phyloP scores from a whole-genome alignment of 495 filamentous ascomycete genomes.

The Tuber umbilicatum region DNA sequence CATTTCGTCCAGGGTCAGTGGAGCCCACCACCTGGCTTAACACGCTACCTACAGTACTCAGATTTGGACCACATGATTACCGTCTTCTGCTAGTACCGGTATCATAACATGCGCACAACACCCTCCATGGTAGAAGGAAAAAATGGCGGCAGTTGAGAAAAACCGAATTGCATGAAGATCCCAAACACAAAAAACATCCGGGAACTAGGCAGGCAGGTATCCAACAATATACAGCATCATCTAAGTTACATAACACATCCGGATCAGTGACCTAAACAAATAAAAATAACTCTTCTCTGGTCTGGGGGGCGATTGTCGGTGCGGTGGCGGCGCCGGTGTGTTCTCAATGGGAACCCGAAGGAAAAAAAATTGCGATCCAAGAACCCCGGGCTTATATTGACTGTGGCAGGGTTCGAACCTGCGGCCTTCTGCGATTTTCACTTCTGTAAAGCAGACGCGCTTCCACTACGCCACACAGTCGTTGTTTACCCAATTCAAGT shows the following conservation, averaged over 20 bases:
- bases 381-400: not conserved
- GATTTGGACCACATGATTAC: not conserved
- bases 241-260: too few species aligned
- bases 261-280: too few species aligned
- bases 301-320: too few species aligned
- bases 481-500: not conserved
- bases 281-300: too few species aligned
- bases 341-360: too few species aligned
- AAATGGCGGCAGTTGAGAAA: not conserved
- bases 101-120: not conserved
- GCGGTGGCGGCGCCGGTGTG: too few species aligned
- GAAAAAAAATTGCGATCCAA: not conserved
- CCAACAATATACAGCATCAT: too few species aligned
- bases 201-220: not conserved
- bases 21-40: too few species aligned
- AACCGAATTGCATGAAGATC: not conserved
- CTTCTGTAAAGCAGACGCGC: constrained; percentile 35
- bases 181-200: not conserved
- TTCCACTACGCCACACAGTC: constrained; percentile 40
- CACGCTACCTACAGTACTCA: too few species aligned
- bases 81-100: not conserved
- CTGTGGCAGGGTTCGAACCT: constrained; percentile 40
- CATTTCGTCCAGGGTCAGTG: too few species aligned
- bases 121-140: not conserved
- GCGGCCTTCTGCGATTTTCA: constrained; percentile 31